phyloP scores from a whole-genome alignment of 2,329 filamentous ascomycete species.

The Gremmenia infestans region DNA sequence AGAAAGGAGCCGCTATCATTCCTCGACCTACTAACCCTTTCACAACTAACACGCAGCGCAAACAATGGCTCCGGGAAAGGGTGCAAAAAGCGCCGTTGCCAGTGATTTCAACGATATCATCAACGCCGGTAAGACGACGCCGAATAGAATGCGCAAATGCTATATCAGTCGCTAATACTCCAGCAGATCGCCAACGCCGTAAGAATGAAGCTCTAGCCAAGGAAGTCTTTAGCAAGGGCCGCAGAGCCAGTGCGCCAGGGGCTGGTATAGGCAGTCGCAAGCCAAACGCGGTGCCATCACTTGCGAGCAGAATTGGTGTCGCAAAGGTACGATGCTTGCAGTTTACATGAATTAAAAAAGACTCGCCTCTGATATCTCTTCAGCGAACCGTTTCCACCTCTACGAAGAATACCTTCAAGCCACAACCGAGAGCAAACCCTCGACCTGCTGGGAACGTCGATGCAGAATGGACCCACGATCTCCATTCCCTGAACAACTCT shows the following conservation, averaged over 20 bases:
- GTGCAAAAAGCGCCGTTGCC: conserved; percentile 8
- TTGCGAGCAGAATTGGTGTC: conserved; percentile 68
- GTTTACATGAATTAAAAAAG: neutral
- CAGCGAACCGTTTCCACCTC: conserved; percentile 17
- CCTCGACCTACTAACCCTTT: conserved; percentile 11
- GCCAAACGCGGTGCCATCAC: conserved; percentile 43
- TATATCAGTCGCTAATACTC: conserved; percentile 10
- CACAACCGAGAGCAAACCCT: conserved; percentile 7
- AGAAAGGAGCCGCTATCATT: neutral
- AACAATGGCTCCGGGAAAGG: conserved; percentile 29
- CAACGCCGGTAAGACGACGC: conserved; percentile 23
- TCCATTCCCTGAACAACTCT: conserved; percentile 48
- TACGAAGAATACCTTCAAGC: conserved; percentile 26
- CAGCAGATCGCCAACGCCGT: conserved; percentile 55
- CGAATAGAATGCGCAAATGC: neutral
- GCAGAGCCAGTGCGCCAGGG: conserved; percentile 53
- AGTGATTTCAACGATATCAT: conserved; percentile 32
- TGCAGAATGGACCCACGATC: conserved; percentile 67
- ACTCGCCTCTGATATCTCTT: conserved; percentile 10
- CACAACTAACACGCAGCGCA: conserved; percentile 12
- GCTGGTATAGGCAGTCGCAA: conserved; percentile 40
- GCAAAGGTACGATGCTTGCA: conserved; percentile 53
- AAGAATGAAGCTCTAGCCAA: conserved; percentile 68
- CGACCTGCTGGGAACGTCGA: conserved; percentile 51
- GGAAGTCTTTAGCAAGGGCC: conserved; percentile 60